Conservation (phyloP, 495 filamentous ascomycete genomes). For the Tuber indicum region DNA sequence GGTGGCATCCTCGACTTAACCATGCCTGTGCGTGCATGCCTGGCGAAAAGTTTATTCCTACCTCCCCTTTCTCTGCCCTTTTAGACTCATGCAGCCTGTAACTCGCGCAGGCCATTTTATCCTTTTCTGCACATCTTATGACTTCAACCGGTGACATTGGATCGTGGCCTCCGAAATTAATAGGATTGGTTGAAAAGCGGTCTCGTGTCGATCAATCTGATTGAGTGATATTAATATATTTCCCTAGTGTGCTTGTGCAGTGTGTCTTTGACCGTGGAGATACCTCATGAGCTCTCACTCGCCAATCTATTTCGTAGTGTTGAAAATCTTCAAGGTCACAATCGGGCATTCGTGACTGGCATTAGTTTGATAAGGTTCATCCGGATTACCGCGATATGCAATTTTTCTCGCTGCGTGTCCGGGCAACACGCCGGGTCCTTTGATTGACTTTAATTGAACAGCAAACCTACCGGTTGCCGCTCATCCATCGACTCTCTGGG, state of each 20-base stretch:
- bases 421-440: not conserved
- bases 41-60: not conserved
- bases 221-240: not conserved
- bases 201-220: not conserved
- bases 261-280: not conserved
- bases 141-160: not conserved
- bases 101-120: not conserved
- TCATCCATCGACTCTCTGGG: not conserved
- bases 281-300: not conserved
- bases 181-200: not conserved
- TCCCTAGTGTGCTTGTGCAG: not conserved
- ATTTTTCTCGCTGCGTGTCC: not conserved
- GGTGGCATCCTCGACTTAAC: not conserved
- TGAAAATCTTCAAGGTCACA: not conserved
- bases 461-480: not conserved
- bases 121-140: not conserved
- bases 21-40: not conserved
- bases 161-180: not conserved
- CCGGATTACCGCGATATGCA: not conserved
- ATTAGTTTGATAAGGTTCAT: not conserved
- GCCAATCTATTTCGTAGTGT: not conserved
- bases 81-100: not conserved
- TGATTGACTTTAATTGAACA: not conserved
- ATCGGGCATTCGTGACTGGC: not conserved
- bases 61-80: not conserved